Evolutionary conservation across 305 asterid genomes (phyloP), one percentile per base, ranked within the genome.

Genomic region (Stenogyne calaminthoides): DNA sequence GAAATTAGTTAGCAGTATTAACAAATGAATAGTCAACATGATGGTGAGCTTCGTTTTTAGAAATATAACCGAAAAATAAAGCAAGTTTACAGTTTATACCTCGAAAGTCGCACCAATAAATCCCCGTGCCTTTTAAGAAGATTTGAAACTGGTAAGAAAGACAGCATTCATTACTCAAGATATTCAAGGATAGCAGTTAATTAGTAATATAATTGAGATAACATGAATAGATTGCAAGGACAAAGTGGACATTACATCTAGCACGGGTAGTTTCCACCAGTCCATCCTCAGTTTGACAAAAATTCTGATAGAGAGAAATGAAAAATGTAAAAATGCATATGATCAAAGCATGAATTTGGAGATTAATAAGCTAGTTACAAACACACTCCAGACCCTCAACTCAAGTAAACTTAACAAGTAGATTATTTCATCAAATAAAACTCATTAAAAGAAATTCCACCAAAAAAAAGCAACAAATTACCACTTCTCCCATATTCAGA

Each of bases 111-210:
- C 78, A 90, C 99, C 25, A 92, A 82, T 65, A 94, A 79, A 34
- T 89, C 98, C 56, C 90, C 92, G 77, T 94, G 97, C 84, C 97
- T 88, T 84, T 86, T 92, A 47, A 94, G 93, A 75, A 94, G 81
- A 80, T 79, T 88, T 19, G 97, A 82, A 83, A 92, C 99, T 94
- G 90, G 6, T 4, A 70, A 76, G 74, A 74, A 70, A 34, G 66
- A 71, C 12, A 57, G 66, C 58, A 56, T 67, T 57, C 40, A 58
- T 37, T 19, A 69, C 47, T 56, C 60, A 67, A 4, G 19, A 39
- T 66, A 14, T 40, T 44, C 71, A 74, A 36, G 9, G 55, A 60
- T 14, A 73, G 40, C 14, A 37, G 29, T 25, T 1, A 25, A 25
- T 25, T 25, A 25, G 54, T 20, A 15, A 69, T n/a, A 25, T 34